Conservation (phyloP, 305 asterid species). For the Fraxinus sp. region DNA sequence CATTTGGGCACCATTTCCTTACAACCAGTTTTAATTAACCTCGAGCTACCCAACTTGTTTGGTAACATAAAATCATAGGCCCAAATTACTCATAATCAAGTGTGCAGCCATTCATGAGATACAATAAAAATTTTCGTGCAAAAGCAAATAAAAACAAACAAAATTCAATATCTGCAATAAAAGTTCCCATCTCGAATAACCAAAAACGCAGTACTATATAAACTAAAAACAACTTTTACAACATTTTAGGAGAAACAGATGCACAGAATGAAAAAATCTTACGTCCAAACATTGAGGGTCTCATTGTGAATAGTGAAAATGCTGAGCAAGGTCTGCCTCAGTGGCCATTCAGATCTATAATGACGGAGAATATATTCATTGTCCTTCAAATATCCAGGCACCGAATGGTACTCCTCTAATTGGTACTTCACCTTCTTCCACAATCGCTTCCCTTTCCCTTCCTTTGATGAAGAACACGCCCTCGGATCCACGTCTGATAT, state of each 20-base stretch:
- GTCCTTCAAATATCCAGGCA: conserved; percentile 93
- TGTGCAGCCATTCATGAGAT: neutral
- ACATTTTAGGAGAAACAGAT: conserved; percentile 1
- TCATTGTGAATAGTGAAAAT: conserved; percentile 86
- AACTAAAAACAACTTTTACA: neutral
- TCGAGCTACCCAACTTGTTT: neutral
- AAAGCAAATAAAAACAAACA: neutral
- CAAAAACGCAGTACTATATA: conserved; percentile 12
- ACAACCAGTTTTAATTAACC: neutral
- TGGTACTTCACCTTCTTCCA: conserved; percentile 96
- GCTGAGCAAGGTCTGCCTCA: conserved; percentile 78
- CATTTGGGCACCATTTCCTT: neutral
- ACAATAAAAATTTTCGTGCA: neutral
- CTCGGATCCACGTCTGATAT: conserved; percentile 38
- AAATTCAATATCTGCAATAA: neutral
- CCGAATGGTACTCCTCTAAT: conserved; percentile 86
- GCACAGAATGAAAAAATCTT: conserved; percentile 32
- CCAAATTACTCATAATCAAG: neutral
- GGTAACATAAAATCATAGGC: neutral
- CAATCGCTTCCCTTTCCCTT: conserved; percentile 70
- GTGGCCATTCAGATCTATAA: conserved; percentile 92
- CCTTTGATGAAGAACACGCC: conserved; percentile 28
- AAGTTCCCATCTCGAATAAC: neutral
- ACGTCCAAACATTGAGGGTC: conserved; percentile 99
- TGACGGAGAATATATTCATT: conserved; percentile 77